Base-by-base conservation (phyloP, 306 rosid species). In the Trifolium repens region DNA sequence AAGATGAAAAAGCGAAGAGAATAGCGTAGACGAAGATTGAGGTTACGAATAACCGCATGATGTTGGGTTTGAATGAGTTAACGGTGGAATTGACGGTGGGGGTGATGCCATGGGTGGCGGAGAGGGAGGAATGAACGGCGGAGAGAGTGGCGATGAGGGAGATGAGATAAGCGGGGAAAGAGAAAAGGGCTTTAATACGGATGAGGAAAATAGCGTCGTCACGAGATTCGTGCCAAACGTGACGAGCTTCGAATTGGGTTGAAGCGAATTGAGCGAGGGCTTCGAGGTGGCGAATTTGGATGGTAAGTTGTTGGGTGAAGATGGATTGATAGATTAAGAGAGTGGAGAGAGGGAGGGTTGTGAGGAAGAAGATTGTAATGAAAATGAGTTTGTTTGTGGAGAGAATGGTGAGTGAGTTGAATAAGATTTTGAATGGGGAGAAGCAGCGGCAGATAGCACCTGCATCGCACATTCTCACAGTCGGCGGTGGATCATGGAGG, bases 181-280 rank as follows among this genome's bases (percentile, higher is more conserved):
- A 74, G 80, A 88, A 85, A 81, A 85, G 79, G 74, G 74, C 83
- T 74, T 81, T 91, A 73, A 74, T 53, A 35, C 84, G 89, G 77
- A 93, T 78, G 78, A 91, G 84, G 12, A 86, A 80, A 19, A 81
- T 30, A 54, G 98, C 97, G 53, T 84, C 90, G 19, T 68, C 39
- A 67, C 92, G 92, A 9, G 98, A 88, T 32, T 93, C 91, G 13
- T 16, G 22, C 90, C 83, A 87, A 40, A 93, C 88, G 40, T 93
- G 96, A 5, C 98, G 94, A 3, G 91, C 90, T 72, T 93, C 96
- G 82, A 91, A 80, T 63, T 88, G 91, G 22, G 92, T 91, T 22
- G 87, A 73, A 67, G 92, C 81, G 57, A 42, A 83, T 75, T 68
- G 78, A 14, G 96, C 92, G 68, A 93, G 78, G 75, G 87, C 79